Evolutionary conservation across 2,329 filamentous ascomycete species (phyloP), one percentile per base, ranked within the genome.

Genomic region (Nigrospora sphaerica): DNA sequence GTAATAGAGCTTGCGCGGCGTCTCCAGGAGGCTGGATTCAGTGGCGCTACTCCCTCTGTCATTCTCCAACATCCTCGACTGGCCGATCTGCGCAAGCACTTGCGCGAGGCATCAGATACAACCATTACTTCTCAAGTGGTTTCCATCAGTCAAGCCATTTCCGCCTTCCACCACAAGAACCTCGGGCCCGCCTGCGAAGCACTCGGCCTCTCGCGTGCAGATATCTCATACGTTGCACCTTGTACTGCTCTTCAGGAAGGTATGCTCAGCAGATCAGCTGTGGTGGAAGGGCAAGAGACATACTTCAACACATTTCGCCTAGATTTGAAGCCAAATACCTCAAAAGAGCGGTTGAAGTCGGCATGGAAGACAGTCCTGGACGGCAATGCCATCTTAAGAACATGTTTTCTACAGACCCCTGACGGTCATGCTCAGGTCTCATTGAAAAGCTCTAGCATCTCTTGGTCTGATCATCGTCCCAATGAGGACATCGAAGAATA

Each of bases 161-260:
- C 74, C 17, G 85, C 85, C 0, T 83, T 79, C 52, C 73, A 73
- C 12, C 83, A 89, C 54, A 75, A 75, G 44, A 72, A 88, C 60
- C 69, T 74, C 6, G 64, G 73, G 12, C 54, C 63, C 7, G 73
- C 78, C 7, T 78, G 78, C 16, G 69, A 69, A 7, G 64, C 69
- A 4, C 67, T 95, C 0, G 64, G 65, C 0, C 52, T 84, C 2
- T 56, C 68, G 1, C 62, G 69, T 1, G 58, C 65, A 6, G 69
- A 81, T 1, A 75, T 95, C 11, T 85, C 93, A 57, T 78, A 80
- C 48, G 78, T 95, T 44, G 81, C 81, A 0, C 91, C 90, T 4
- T 95, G 91, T 59, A 95, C 91, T 1, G 79, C 90, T 0, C 69
- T 95, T 1, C 91, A 96, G 58, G 81, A 92, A 60, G 91, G 90